Evolutionary conservation across 345 rosid genomes (phyloP).

Genomic region (Lepidium africanum): DNA sequence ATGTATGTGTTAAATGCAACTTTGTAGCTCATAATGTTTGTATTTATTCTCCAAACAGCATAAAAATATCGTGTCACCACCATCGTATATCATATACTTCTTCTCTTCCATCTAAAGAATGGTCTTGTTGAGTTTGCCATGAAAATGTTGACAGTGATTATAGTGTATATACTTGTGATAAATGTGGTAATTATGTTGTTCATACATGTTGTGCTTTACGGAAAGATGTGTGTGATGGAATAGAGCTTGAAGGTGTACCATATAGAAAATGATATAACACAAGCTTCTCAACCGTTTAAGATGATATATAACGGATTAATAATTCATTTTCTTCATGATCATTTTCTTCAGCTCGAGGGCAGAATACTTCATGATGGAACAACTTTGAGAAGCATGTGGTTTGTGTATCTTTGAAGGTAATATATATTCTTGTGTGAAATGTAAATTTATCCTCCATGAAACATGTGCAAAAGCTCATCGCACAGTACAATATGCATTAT

Average conservation of each 20-base stretch:
- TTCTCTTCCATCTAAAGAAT: background rate
- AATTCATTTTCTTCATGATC: no score
- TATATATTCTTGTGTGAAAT: background rate
- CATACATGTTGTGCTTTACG: no score
- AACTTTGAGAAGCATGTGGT: background rate
- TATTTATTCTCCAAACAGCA: background rate
- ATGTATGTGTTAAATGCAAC: background rate
- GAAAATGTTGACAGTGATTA: background rate
- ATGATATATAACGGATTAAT: no score
- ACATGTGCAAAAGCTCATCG: background rate
- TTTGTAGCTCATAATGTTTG: background rate
- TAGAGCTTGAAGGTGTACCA: no score
- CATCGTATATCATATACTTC: background rate
- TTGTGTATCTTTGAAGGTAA: background rate
- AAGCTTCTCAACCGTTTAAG: no score
- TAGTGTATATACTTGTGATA: no score
- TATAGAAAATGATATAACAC: no score
- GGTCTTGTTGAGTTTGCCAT: background rate
- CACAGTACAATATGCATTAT: background rate
- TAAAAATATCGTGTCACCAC: slow-evolving; percentile 5
- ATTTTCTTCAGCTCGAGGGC: no score
- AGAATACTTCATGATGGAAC: background rate
- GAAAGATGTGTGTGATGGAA: no score
- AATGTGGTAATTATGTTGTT: no score
- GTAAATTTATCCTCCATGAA: background rate